phyloP scores from a whole-genome alignment of 345 rosid species.

The Sonneratia alba region DNA sequence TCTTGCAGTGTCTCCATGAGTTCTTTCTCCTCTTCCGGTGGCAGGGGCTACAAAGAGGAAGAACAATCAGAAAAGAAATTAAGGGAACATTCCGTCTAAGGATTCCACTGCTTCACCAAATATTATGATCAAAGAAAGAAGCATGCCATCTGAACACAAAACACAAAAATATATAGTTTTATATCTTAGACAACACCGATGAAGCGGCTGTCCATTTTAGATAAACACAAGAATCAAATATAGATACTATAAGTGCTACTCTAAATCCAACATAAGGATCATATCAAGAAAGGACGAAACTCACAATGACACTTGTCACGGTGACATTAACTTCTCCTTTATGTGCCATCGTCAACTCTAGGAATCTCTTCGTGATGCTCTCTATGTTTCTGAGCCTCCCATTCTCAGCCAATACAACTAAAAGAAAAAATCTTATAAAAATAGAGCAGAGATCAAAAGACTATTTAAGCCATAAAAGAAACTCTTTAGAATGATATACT shows the following conservation, averaged over 20 bases:
- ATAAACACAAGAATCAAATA: not conserved
- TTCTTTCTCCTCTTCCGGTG: constrained; percentile 77
- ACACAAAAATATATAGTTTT: too few species aligned
- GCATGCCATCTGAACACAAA: too few species aligned
- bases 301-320: constrained; percentile 78
- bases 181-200: too few species aligned
- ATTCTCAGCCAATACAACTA: constrained; percentile 74
- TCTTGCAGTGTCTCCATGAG: constrained; percentile 72
- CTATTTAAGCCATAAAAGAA: not conserved
- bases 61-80: not conserved
- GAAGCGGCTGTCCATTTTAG: not conserved
- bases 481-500: not conserved
- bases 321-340: constrained; percentile 69
- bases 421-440: not conserved
- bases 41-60: constrained; percentile 52
- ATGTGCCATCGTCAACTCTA: constrained; percentile 73
- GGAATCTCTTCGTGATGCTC: constrained; percentile 48
- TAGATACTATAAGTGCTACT: not conserved
- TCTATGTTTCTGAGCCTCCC: constrained; percentile 63
- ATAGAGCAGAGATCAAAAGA: too few species aligned
- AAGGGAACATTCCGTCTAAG: not conserved
- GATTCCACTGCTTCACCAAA: not conserved
- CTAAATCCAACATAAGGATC: not conserved
- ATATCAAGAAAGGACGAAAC: constrained; percentile 16
- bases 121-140: not conserved